Percentiles rank a stretch among this genome's conserved stretches.
These are phyloP conservation scores for Penicillium carneum DNA, from an alignment of 2,329 filamentous ascomycete species.

Conservation along the genomic window DNA sequence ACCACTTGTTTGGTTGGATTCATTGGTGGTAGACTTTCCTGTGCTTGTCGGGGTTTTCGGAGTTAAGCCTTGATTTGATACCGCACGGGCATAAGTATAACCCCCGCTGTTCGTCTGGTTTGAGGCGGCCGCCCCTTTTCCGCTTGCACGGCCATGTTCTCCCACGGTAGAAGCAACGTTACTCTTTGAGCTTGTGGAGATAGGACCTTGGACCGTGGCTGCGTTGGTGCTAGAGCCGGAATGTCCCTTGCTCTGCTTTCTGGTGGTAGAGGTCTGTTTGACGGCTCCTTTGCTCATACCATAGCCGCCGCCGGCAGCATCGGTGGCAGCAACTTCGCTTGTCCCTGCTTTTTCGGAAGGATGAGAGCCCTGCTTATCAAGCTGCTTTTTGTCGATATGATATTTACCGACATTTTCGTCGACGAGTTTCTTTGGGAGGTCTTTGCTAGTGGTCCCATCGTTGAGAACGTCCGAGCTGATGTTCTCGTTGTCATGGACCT, in stretches of 20 bases:
- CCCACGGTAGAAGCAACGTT: neutral
- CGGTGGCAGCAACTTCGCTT: slow-evolving; percentile 6
- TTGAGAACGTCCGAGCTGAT: slow-evolving; percentile 27
- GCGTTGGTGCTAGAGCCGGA: neutral
- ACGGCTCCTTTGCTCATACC: slow-evolving; percentile 13
- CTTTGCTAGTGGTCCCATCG: slow-evolving; percentile 8
- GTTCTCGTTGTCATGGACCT: slow-evolving; percentile 24
- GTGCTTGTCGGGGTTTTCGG: neutral
- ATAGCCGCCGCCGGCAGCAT: slow-evolving; percentile 6
- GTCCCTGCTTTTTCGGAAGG: slow-evolving; percentile 13
- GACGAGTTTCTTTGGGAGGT: slow-evolving; percentile 8
- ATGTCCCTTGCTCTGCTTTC: neutral
- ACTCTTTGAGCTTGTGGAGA: neutral
- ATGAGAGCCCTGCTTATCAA: slow-evolving; percentile 1
- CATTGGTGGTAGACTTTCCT: neutral
- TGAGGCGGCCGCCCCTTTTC: neutral
- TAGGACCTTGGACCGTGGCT: neutral
- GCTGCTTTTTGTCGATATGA: slow-evolving; percentile 9
- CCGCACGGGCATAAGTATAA: neutral
- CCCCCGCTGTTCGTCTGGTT: neutral
- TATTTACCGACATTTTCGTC: slow-evolving; percentile 9
- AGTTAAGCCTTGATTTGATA: neutral
- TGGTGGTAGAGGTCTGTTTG: slow-evolving; percentile 3
- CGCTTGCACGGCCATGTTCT: neutral
- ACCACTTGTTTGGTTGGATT: slow-evolving; percentile 1